A percentile compares a stretch with the other conserved stretches of the same genome.
Conservation (phyloP, 768 basidiomycete species). For the Leucocoprinus sp. region DNA sequence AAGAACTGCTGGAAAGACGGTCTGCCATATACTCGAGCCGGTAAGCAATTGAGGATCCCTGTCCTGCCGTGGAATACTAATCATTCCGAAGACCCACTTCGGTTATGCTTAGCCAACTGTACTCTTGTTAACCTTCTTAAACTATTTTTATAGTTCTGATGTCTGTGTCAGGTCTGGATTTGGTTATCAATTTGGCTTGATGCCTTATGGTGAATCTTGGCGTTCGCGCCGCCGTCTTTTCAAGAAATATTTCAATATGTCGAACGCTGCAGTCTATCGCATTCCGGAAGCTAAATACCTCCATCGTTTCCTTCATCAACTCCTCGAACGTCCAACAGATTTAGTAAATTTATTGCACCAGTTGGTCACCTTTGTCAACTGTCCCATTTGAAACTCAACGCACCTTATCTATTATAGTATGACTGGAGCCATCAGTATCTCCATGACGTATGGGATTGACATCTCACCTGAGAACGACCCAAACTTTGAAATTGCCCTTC, state of each 20-base stretch:
- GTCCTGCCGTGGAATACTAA: not conserved
- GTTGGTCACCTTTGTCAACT: not conserved
- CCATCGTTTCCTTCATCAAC: slow-evolving; percentile 11
- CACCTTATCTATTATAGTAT: slow-evolving; percentile 9
- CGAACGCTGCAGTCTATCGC: slow-evolving; percentile 10
- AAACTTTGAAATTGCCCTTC: slow-evolving; percentile 19
- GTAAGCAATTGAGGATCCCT: slow-evolving; percentile 3
- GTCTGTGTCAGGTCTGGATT: slow-evolving; percentile 14
- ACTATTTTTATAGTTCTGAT: not conserved
- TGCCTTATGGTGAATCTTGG: slow-evolving; percentile 17
- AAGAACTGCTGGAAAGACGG: slow-evolving; percentile 17
- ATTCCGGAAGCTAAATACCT: slow-evolving; percentile 12
- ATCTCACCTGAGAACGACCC: slow-evolving; percentile 22
- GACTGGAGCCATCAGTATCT: slow-evolving; percentile 20
- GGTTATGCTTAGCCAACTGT: slow-evolving; percentile 16
- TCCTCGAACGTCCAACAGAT: not conserved
- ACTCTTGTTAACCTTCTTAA: not conserved
- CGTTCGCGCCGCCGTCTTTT: slow-evolving; percentile 15
- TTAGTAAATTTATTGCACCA: not conserved
- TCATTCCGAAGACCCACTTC: slow-evolving; percentile 12
- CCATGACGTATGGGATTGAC: slow-evolving; percentile 23
- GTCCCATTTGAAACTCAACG: not conserved
- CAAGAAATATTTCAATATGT: slow-evolving; percentile 14
- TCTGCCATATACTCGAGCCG: slow-evolving; percentile 18
- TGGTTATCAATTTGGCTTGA: slow-evolving; percentile 14